Conservation (phyloP, 768 basidiomycete species). For the Naematelia aurantialba region DNA sequence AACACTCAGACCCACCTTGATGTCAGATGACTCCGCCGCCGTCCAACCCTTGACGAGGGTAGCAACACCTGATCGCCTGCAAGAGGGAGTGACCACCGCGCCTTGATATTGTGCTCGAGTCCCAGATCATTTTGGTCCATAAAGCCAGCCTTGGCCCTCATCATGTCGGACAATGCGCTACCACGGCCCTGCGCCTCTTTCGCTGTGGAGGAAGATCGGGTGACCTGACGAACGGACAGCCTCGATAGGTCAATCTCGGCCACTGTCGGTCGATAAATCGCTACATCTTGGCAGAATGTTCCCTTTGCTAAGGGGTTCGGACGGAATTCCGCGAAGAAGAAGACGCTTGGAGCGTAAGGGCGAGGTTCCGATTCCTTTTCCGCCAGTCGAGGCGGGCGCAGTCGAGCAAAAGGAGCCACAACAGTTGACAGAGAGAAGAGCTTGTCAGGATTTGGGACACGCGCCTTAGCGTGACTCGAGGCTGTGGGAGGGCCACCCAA, state of each 20-base stretch:
- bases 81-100: slow-evolving; percentile 26
- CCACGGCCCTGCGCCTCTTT: slow-evolving; percentile 11
- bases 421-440: slow-evolving; percentile 59
- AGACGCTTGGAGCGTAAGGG: slow-evolving; percentile 33
- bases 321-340: slow-evolving; percentile 10
- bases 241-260: slow-evolving; percentile 38
- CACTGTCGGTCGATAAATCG: slow-evolving; percentile 38
- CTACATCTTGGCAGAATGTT: slow-evolving; percentile 22
- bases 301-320: slow-evolving; percentile 11
- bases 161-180: slow-evolving; percentile 44
- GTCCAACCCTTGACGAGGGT: neutral
- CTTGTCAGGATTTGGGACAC: slow-evolving; percentile 56
- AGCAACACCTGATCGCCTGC: neutral
- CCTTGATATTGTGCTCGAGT: slow-evolving; percentile 12
- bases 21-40: neutral
- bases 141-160: slow-evolving; percentile 14
- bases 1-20: neutral
- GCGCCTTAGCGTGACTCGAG: slow-evolving; percentile 56
- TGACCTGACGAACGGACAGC: slow-evolving; percentile 7
- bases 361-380: neutral
- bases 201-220: neutral
- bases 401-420: slow-evolving; percentile 59
- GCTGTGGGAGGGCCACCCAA: slow-evolving; percentile 66
- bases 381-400: slow-evolving; percentile 41
- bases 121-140: slow-evolving; percentile 13